Conservation (phyloP, 2,329 filamentous ascomycete genomes). For the Macrophomina tecta region DNA sequence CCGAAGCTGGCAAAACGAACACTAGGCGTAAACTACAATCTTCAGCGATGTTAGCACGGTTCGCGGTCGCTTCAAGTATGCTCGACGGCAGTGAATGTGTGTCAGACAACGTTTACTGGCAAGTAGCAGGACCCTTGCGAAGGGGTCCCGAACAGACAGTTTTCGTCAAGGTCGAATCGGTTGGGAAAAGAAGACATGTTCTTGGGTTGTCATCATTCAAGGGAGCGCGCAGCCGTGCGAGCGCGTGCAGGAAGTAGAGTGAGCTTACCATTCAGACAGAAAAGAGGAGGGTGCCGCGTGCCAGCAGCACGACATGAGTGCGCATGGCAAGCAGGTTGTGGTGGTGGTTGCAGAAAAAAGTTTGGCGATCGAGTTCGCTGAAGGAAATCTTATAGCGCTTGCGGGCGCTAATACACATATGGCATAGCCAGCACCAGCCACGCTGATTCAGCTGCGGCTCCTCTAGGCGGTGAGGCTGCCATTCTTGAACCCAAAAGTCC, state of each 20-base stretch:
- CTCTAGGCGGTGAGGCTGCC: no score
- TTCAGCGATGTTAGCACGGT: constrained; percentile 10
- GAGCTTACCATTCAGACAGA: not conserved
- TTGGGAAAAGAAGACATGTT: constrained; percentile 79
- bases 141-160: constrained; percentile 66
- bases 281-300: not conserved
- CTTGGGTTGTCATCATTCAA: constrained; percentile 70
- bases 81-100: constrained; percentile 22
- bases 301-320: constrained; percentile 4
- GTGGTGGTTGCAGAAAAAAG: constrained; percentile 18
- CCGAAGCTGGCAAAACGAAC: no score
- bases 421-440: no score
- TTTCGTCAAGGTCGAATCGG: constrained; percentile 83
- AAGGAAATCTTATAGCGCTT: constrained; percentile 15
- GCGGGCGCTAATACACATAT: no score
- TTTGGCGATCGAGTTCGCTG: constrained; percentile 1
- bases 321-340: constrained; percentile 9
- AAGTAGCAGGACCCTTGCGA: constrained; percentile 74
- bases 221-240: constrained; percentile 1
- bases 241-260: not conserved
- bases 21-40: constrained; percentile 1
- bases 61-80: not conserved
- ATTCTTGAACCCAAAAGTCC: no score
- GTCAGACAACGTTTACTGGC: constrained; percentile 82
- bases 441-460: no score